Evolutionary conservation across 805 yeast genomes (phyloP).

Genomic region (Candida ortonii): DNA sequence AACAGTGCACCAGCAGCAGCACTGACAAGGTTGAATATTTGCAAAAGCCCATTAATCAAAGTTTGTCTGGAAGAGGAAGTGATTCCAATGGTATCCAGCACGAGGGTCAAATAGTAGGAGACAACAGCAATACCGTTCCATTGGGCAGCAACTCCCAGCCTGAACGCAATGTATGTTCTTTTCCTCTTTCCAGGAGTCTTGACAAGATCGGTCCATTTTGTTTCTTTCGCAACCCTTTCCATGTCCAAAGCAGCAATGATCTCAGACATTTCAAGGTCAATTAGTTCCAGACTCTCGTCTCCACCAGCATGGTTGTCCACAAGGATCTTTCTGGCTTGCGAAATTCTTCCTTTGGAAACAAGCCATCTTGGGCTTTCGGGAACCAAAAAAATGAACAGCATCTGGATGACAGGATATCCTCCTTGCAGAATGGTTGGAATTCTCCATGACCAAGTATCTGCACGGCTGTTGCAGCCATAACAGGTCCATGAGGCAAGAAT

Average conservation of each 20-base stretch:
- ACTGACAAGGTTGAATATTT: slow-evolving; percentile 43
- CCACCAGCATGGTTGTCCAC: slow-evolving; percentile 38
- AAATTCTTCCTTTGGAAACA: slow-evolving; percentile 34
- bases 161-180: slow-evolving; percentile 34
- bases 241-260: slow-evolving; percentile 37
- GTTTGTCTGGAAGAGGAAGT: slow-evolving; percentile 45
- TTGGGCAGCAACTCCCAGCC: slow-evolving; percentile 36
- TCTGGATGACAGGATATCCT: slow-evolving; percentile 42
- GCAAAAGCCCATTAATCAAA: slow-evolving; percentile 49
- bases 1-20: slow-evolving; percentile 31
- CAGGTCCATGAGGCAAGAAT: slow-evolving; percentile 46
- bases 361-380: slow-evolving; percentile 48
- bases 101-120: slow-evolving; percentile 44
- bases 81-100: slow-evolving; percentile 52
- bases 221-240: slow-evolving; percentile 31
- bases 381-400: slow-evolving; percentile 32
- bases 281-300: slow-evolving; percentile 30
- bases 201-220: slow-evolving; percentile 38
- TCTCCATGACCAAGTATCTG: slow-evolving; percentile 47
- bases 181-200: slow-evolving; percentile 36
- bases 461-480: slow-evolving; percentile 37
- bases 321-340: slow-evolving; percentile 36
- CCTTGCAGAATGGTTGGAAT: slow-evolving; percentile 54
- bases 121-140: slow-evolving; percentile 47
- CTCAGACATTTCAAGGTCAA: slow-evolving; percentile 37